phyloP scores from a whole-genome alignment of 1,284 basidiomycete genomes.

The Cutaneotrichosporon curvatum region DNA sequence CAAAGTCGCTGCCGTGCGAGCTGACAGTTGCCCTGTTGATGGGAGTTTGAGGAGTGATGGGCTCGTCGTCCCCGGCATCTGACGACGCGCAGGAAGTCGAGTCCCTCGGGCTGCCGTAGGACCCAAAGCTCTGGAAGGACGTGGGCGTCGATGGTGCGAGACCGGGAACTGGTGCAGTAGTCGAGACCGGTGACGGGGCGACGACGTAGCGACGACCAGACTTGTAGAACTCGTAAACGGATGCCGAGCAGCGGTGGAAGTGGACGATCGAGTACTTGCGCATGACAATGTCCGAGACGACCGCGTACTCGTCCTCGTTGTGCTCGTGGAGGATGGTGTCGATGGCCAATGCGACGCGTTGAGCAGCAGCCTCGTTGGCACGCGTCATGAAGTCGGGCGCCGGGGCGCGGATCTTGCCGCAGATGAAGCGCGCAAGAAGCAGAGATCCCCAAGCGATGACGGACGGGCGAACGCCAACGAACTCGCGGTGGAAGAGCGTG shows the following conservation, averaged over 20 bases:
- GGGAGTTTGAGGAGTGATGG: slow-evolving; percentile 44
- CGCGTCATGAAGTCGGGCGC: slow-evolving; percentile 42
- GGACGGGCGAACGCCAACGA: slow-evolving; percentile 76
- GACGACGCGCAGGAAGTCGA: slow-evolving; percentile 40
- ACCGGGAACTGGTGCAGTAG: slow-evolving; percentile 29
- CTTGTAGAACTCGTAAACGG: slow-evolving; percentile 82
- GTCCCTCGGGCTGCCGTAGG: slow-evolving; percentile 31
- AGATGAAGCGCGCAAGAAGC: slow-evolving; percentile 79
- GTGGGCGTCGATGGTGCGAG: slow-evolving; percentile 39
- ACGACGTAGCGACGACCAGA: slow-evolving; percentile 48
- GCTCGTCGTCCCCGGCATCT: slow-evolving; percentile 43
- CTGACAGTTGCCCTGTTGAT: too few relatives aligned
- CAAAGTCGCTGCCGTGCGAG: too few relatives aligned
- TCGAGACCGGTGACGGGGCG: slow-evolving; percentile 32
- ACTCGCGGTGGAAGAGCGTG: slow-evolving; percentile 93
- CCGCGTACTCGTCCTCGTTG: slow-evolving; percentile 78
- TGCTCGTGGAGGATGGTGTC: slow-evolving; percentile 78
- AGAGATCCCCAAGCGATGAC: slow-evolving; percentile 81
- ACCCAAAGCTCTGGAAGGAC: slow-evolving; percentile 25
- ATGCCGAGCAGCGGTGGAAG: slow-evolving; percentile 87
- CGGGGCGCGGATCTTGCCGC: slow-evolving; percentile 64
- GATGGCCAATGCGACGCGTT: slow-evolving; percentile 61
- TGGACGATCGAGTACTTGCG: slow-evolving; percentile 96
- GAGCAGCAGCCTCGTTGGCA: slow-evolving; percentile 24
- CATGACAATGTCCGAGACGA: slow-evolving; percentile 84